Base-by-base conservation (phyloP, 2,329 filamentous ascomycete species). In the Aspergillus awamori region DNA sequence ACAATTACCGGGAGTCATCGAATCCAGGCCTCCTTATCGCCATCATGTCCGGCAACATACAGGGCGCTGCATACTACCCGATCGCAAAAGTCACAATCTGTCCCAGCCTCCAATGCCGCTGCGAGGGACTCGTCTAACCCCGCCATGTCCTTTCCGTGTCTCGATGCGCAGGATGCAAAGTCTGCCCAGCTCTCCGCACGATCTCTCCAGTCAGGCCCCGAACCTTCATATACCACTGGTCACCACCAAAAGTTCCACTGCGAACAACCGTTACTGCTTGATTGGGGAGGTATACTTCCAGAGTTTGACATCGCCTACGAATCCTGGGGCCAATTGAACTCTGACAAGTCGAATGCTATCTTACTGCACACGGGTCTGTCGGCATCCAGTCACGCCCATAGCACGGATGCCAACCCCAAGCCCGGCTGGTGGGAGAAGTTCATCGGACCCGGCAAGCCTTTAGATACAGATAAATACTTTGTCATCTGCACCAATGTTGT, bases 371-470 rank as follows among this genome's bases (percentile, higher is more conserved):
- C 95, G 0, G 95, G 95, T 8, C 84, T 99, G 5, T 97, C 93
- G 0, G 95, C 95, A n/a, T 97, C 93, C 6, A 98, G 93, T 60
- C 95, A 99, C 79, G 95, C 95, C 2, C 93, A 93, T 73, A 97
- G 93, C 60, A 98, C 94, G n/a, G 83, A 86, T 56, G 81, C 83
- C 8, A 99, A 99, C 75, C 86, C 91, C 0, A 90, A 93, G 75
- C 90, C 93, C 0, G 95, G 95, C 3, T 99, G 95, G 95, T 99
- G 95, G 95, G 95, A 99, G 79, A 94, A 90, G 76, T 99, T 99
- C 75, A 98, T 99, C 71, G 95, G 95, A 0, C 90, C 93, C 0
- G 92, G 91, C 0, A 84, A 85, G 20, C 90, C 92, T 10, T 80
- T 99, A 8, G 92, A 99, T 76, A 99, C 95, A 1, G 81, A 94